These are phyloP conservation scores for Sclerotinia borealis DNA, from an alignment of 2,329 filamentous ascomycete genomes.

Conservation along the genomic window DNA sequence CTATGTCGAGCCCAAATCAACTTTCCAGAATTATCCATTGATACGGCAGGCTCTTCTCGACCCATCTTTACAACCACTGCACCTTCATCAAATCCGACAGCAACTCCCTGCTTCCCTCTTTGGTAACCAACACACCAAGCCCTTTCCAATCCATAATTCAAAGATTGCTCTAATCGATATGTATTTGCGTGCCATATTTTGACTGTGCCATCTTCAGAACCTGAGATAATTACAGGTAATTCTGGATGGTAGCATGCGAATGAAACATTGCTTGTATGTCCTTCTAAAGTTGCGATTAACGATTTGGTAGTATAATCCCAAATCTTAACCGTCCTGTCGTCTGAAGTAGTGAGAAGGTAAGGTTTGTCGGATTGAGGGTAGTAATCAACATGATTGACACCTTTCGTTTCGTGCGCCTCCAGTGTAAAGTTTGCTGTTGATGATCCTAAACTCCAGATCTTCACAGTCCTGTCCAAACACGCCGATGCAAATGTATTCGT, in stretches of 20 bases:
- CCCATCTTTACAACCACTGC: slow-evolving; percentile 98
- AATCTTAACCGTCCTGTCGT: slow-evolving; percentile 94
- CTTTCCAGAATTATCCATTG: slow-evolving; percentile 95
- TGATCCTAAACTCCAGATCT: slow-evolving; percentile 95
- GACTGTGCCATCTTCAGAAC: slow-evolving; percentile 93
- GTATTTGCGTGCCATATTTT: slow-evolving; percentile 99
- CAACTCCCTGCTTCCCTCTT: slow-evolving; percentile 87
- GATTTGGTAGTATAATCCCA: slow-evolving; percentile 99
- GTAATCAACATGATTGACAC: slow-evolving; percentile 96
- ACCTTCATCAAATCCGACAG: slow-evolving; percentile 95
- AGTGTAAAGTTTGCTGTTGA: slow-evolving; percentile 94
- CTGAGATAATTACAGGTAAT: slow-evolving; percentile 92
- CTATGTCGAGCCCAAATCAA: slow-evolving; percentile 94
- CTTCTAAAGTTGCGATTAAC: slow-evolving; percentile 90
- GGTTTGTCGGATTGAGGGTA: slow-evolving; percentile 68
- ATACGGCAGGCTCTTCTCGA: slow-evolving; percentile 92
- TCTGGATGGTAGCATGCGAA: slow-evolving; percentile 98
- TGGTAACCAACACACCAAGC: slow-evolving; percentile 98
- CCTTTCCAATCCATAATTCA: slow-evolving; percentile 92
- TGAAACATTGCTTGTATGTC: slow-evolving; percentile 95
- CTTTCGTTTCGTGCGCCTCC: slow-evolving; percentile 94
- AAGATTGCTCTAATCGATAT: slow-evolving; percentile 88
- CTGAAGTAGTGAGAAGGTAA: slow-evolving; percentile 92
- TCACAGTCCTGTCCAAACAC: slow-evolving; percentile 92
- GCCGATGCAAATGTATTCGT: slow-evolving; percentile 90